Conservation (phyloP, 2,329 filamentous ascomycete genomes). For the Xylariaceae sp. region DNA sequence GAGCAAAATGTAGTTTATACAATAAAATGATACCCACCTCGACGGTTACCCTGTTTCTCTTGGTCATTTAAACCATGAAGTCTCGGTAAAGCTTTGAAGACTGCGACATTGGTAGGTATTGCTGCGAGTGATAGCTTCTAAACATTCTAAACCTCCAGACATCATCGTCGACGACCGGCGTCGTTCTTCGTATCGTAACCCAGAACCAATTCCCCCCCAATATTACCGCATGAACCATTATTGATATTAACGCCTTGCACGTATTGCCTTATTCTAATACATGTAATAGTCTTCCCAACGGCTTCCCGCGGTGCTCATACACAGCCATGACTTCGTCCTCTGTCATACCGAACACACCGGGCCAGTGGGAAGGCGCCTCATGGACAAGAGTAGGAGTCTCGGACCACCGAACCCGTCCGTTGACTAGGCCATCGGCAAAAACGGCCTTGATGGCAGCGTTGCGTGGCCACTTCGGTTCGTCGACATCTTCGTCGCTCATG, state of each 20-base stretch:
- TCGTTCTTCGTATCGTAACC: too few relatives aligned
- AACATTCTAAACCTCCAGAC: too few relatives aligned
- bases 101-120: too few relatives aligned
- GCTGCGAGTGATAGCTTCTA: too few relatives aligned
- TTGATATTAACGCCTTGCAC: not conserved
- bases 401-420: constrained; percentile 34
- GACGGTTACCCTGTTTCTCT: not conserved
- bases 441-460: constrained; percentile 38
- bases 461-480: constrained; percentile 34
- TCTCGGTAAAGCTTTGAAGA: not conserved
- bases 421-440: constrained; percentile 32
- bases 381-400: constrained; percentile 29
- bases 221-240: too few relatives aligned
- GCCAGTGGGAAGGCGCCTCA: constrained; percentile 30
- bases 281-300: constrained; percentile 26
- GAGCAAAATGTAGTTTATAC: constrained; percentile 8
- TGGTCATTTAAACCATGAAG: not conserved
- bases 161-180: too few relatives aligned
- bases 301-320: constrained; percentile 28
- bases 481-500: constrained; percentile 42
- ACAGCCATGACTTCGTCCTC: constrained; percentile 30
- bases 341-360: constrained; percentile 32
- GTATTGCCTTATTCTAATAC: constrained; percentile 6
- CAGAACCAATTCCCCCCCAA: too few relatives aligned
- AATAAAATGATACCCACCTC: constrained; percentile 18